Base-by-base conservation (phyloP, 495 filamentous ascomycete genomes). In the Darksidea phi region DNA sequence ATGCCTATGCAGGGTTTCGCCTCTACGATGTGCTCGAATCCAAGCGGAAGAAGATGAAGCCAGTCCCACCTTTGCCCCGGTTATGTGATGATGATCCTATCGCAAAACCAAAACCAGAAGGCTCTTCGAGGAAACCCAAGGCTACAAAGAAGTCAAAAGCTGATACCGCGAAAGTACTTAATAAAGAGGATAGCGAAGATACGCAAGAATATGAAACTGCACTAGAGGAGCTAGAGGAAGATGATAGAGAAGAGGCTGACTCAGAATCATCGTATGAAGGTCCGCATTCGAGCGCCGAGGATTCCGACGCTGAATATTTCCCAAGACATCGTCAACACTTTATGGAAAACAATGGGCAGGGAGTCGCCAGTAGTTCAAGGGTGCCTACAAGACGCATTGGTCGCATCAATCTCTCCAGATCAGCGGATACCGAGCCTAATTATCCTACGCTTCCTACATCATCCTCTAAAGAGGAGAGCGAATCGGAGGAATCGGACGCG, bases 1-100 rank as follows among this genome's bases (percentile, higher is more conserved):
- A 76, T 59, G 70, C 72, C 1, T 76, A 76, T 59, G 71, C 72
- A 8, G 73, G 73, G 3, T 67, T 73, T 15, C 64, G 63, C 23
- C 59, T 76, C 7, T 76, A 63, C 34, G 64, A 72, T 57, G 70
- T 56, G 6, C 66, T 76, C 15, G 73, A 76, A 43, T 62, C 54
- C 17, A 74, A 71, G 56, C 56, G 74, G 28, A 64, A 64, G 54
- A 57, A 36, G 45, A 57, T 76, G 52, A 56, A 65, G 23, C 74
- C 74, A 8, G 66, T 54, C 15, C 74, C 74, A 8, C 67, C 73
- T n/a, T 37, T 60, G 18, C 67, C 67, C 1, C n/a, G 12, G 12
- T 13, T 53, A 13, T 56, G 52, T 32, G 37, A 70, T 58, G 32
- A 25, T 56, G 38, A 68, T 54, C 8, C 23, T 38, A 12, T 24